Base-by-base conservation (phyloP, 163 green algal genomes). In the Scenedesmus sp. region DNA sequence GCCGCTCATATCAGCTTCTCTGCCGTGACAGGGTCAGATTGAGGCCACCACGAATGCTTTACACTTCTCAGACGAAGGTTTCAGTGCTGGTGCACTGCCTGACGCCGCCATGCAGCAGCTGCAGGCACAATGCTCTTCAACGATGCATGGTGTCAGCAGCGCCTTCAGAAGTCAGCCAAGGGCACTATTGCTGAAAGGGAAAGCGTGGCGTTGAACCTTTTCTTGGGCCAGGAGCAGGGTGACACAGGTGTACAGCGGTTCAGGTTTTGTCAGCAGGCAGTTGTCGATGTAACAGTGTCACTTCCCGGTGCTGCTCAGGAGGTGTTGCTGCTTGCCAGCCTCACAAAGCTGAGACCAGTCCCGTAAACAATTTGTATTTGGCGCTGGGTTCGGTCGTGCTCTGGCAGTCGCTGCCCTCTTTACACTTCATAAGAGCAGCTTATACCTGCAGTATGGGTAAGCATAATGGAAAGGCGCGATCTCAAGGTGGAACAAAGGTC, bases 381-480 rank as follows among this genome's bases (percentile, higher is more conserved):
- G 65, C 7, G 7, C 6, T 76, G 65, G 37, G 65, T 76, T 40
- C 2, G 2, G 65, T 76, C 9, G 65, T 76, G 65, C 65, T 76
- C 65, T 40, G 65, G 65, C 65, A 76, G 65, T 76, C 65, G 7
- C 65, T 76, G 30, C 30, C 30, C 0, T 76, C 30, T 76, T 40
- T 22, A 2, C 65, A 18, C 12, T 76, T 76, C 3, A 7, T 37
- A 51, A 46, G 37, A 49, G 73, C 5, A 51, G 73, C 73, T 82
- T 15, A 37, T 46, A 16, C 13, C 35, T 35, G 10, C 43, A 53
- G 42, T n/a, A 99, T 99, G 97, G 96, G 96, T 12, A 98, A 98
- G 78, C 97, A 99, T 93, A 99, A 99, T 90, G 97, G 97, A 33
- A 98, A 97, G 87, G 91, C 96, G 0, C 91, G 97, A 20, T 96